These are phyloP conservation scores for Monosporozyma siamensis DNA, from an alignment of 805 yeast species.

Conservation along the genomic window DNA sequence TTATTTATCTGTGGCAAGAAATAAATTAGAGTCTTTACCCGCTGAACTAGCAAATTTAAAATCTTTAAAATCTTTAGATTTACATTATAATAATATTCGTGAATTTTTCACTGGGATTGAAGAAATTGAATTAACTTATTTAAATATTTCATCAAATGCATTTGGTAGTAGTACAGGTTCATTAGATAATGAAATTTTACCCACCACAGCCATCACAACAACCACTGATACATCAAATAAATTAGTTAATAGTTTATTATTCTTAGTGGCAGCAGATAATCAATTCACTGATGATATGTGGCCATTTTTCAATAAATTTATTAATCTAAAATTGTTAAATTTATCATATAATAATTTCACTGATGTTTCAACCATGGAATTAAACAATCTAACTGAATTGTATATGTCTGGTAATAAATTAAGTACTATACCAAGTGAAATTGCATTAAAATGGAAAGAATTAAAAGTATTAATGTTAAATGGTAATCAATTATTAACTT, in stretches of 20 bases:
- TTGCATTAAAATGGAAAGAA: conserved; percentile 49
- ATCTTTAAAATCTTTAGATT: conserved; percentile 57
- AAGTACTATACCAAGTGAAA: conserved; percentile 76
- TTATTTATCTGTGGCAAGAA: conserved; percentile 60
- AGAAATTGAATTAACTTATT: conserved; percentile 46
- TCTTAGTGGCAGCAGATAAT: conserved; percentile 71
- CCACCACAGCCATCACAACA: too few relatives aligned
- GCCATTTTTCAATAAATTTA: conserved; percentile 51
- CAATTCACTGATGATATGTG: conserved; percentile 70
- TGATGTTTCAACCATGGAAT: conserved; percentile 72
- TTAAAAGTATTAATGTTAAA: conserved; percentile 61
- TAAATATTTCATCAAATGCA: conserved; percentile 70
- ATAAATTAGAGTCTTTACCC: conserved; percentile 68
- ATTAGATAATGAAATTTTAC: conserved; percentile 34
- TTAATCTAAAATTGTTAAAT: conserved; percentile 54
- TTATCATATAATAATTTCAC: conserved; percentile 75
- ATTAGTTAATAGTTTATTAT: conserved; percentile 43
- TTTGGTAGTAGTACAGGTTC: conserved; percentile 33
- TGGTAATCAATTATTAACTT: conserved; percentile 72
- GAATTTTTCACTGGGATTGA: conserved; percentile 58
- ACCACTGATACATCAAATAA: too few relatives aligned
- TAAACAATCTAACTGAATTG: conserved; percentile 50
- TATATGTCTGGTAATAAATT: conserved; percentile 79
- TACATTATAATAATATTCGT: conserved; percentile 78
- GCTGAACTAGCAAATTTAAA: conserved; percentile 49